These are phyloP conservation scores for Apophysomyces sp. DNA, from an alignment of 371 early-diverging fungal species.

Conservation along the genomic window DNA sequence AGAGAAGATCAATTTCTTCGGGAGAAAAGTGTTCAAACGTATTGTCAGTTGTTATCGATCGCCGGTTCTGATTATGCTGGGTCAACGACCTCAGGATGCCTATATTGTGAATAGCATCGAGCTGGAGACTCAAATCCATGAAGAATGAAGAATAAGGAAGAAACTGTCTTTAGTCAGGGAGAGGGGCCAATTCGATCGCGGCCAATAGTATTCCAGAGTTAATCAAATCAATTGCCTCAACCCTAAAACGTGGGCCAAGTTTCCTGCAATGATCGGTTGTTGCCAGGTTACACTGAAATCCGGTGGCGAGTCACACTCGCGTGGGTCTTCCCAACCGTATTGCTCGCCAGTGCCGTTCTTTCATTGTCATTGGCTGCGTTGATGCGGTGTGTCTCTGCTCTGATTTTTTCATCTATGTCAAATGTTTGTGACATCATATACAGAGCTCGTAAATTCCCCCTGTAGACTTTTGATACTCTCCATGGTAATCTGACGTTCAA, in stretches of 20 bases:
- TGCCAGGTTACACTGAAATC: background rate
- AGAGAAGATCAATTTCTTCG: background rate
- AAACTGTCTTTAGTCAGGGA: background rate
- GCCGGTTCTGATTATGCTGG: background rate
- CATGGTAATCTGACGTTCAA: too few relatives aligned
- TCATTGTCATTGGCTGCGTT: background rate
- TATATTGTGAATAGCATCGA: conserved; percentile 9
- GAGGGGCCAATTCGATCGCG: conserved; percentile 7
- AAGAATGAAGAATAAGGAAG: background rate
- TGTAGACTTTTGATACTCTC: too few relatives aligned
- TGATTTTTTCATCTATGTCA: too few relatives aligned
- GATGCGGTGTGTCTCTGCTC: too few relatives aligned
- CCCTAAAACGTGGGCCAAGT: conserved; percentile 18
- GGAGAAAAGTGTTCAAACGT: conserved; percentile 1
- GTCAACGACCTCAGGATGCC: conserved; percentile 10
- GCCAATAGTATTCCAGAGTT: background rate
- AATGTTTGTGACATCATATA: too few relatives aligned
- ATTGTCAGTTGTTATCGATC: background rate
- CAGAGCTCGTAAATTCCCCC: too few relatives aligned
- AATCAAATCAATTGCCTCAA: conserved; percentile 18
- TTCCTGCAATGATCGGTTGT: conserved; percentile 23
- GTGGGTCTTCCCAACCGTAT: background rate
- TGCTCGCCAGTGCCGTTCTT: background rate
- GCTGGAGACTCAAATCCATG: conserved; percentile 9
- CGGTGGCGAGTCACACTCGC: background rate